Base-by-base conservation (phyloP, 2,329 filamentous ascomycete genomes). In the Fonsecaea erecta region DNA sequence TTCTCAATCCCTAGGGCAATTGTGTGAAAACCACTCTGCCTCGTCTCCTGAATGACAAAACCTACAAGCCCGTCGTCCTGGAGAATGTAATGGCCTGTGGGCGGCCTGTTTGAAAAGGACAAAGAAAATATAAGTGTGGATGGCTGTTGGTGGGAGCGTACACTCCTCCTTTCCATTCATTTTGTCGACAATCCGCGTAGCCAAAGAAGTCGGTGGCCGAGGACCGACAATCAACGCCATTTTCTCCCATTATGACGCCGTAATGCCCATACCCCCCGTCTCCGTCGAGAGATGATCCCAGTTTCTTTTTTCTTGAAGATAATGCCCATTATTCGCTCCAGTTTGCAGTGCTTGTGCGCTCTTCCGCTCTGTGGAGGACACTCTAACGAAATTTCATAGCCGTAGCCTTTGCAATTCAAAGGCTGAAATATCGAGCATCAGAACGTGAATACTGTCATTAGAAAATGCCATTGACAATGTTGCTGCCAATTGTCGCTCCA, bases 401-500 rank as follows among this genome's bases (percentile, higher is more conserved):
- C 68, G 62, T 68, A 65, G 63, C 68, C 65, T 56, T 60, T 52
- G 40, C 18, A 34, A 21, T 7, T 28, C 43, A 30, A 48, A 51
- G 64, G 62, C 67, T 69, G 62, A 62, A 62, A 48, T 52, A 40
- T 54, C 61, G 28, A 63, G 65, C 64, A 58, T 64, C 65, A 60
- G 52, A 55, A 65, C 51, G 56, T 46, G 28, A 57, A 62, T 26
- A 12, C 43, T 62, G 43, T 70, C 68, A 70, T 80, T 88, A 96
- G 77, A 97, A 95, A 72, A 96, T 96, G 69, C 89, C 88, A 79
- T 96, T 95, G 71, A 97, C 92, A 75, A 97, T 87, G 75, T 96
- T 95, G 71, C 90, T 87, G 75, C 93, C 93, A 69, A 97, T 90
- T 1, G 92, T 95, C 55, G 94, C 93, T 78, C 94, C 93, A 54